Percentiles rank a stretch among this genome's conserved stretches.
Conservation (phyloP, 352 stramenopile genomes). For the Saprolegnia parasitica region DNA sequence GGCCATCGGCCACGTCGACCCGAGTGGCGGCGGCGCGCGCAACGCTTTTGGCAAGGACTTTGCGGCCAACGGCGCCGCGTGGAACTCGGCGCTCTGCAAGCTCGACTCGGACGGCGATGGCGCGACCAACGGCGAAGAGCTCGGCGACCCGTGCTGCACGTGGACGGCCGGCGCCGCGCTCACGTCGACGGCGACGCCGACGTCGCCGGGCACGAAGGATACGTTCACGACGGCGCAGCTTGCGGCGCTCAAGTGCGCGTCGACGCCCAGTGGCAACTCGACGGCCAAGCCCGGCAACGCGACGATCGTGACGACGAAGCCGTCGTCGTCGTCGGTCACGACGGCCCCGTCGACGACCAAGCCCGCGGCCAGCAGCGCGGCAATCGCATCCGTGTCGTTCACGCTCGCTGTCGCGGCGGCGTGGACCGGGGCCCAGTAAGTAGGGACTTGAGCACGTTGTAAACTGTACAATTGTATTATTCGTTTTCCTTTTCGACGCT, state of each 20-base stretch:
- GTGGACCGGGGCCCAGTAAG: too few species aligned
- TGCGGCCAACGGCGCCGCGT: constrained; percentile 39
- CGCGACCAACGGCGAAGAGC: constrained; percentile 78
- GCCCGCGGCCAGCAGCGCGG: not conserved
- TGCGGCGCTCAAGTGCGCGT: constrained; percentile 34
- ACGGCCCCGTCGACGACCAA: not conserved
- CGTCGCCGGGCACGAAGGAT: constrained; percentile 32
- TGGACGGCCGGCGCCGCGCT: constrained; percentile 37
- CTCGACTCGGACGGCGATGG: constrained; percentile 74
- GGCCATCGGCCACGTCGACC: constrained; percentile 54
- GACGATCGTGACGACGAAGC: not conserved
- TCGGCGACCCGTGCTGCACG: constrained; percentile 78
- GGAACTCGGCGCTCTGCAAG: constrained; percentile 51
- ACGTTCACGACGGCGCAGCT: constrained; percentile 43
- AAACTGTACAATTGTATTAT: too few species aligned
- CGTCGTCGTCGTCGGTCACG: not conserved
- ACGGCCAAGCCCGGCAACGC: not conserved
- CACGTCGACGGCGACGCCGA: not conserved
- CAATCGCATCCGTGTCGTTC: too few species aligned
- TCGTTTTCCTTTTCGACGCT: too few species aligned
- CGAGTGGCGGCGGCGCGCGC: constrained; percentile 41
- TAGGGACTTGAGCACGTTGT: too few species aligned
- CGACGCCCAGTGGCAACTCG: not conserved
- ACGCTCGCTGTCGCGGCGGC: too few species aligned
- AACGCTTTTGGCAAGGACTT: constrained; percentile 71